Evolutionary conservation across 306 rosid species (phyloP), one percentile per base, ranked within the genome.

Genomic region (Vigna nakashimae): DNA sequence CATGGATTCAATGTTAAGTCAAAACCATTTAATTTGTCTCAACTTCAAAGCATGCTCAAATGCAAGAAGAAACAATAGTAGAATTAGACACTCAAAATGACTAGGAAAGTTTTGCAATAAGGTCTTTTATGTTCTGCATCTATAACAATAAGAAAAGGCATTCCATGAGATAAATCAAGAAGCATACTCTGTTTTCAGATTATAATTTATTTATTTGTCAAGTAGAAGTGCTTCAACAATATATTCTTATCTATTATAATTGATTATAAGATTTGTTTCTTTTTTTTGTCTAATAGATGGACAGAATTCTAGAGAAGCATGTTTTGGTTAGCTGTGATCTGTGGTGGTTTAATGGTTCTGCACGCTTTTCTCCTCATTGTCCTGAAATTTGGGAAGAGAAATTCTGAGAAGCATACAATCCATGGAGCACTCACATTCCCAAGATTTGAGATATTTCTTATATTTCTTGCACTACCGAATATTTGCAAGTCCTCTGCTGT

Each of bases 371-470:
- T 90, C 75, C 87, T 94, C 36, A 56, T 86, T 9, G 85, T 88
- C 69, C 86, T 92, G 64, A 94, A 88, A 87, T 75, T 83, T 49
- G 84, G 87, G 83, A 89, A 87, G 87, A 93, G 81, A 82, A 88
- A 50, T 55, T 84, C 86, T 45, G 90, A 89, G 72, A 89, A 79
- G 59, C 83, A 18, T 75, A 79, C 70, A 59, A 81, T 69, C 22
- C 87, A 89, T 84, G 97, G 97, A 76, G 98, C 95, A 40, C 92
- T 94, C 78, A 75, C 85, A 65, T 89, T 94, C 64, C 93, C 97
- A 66, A 89, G 97, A 90, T 87, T 90, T 78, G 97, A 94, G 87
- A 88, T 92, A 79, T 90, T 92, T 72, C 91, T 92, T 50, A 49
- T 89, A 84, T 76, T 89, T 86, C 86, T 94, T 64, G 90, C 97